Conservation (phyloP, 2,329 filamentous ascomycete species). For the Claviceps spartinae region DNA sequence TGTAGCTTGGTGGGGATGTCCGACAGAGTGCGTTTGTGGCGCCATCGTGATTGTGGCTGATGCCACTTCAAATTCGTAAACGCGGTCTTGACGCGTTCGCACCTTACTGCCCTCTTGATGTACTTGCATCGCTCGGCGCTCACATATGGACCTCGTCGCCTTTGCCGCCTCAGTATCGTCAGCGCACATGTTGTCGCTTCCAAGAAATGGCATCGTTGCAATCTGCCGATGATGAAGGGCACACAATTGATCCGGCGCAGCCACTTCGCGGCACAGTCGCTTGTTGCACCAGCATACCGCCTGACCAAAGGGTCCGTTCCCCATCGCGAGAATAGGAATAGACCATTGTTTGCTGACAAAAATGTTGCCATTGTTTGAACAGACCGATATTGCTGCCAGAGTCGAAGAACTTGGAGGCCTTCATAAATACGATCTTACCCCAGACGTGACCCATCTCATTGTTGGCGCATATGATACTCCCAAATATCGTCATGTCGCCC, state of each 20-base stretch:
- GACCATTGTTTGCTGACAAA: neutral
- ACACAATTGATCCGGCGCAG: constrained; percentile 39
- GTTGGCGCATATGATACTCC: constrained; percentile 79
- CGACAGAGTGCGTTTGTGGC: neutral
- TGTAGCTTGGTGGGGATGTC: constrained; percentile 9
- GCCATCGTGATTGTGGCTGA: neutral
- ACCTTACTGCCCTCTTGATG: neutral
- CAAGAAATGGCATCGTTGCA: constrained; percentile 17
- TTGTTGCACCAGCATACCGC: constrained; percentile 76
- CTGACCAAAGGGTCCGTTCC: constrained; percentile 58
- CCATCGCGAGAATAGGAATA: neutral
- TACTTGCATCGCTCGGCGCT: neutral
- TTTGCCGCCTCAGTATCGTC: neutral
- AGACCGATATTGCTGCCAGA: constrained; percentile 46
- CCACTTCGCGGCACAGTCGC: constrained; percentile 62
- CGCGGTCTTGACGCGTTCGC: constrained; percentile 1
- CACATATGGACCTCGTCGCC: neutral
- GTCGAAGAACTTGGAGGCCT: constrained; percentile 72
- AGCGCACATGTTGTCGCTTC: neutral
- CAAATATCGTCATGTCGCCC: constrained; percentile 93
- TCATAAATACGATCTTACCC: constrained; percentile 87
- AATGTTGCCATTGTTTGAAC: neutral
- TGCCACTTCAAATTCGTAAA: neutral
- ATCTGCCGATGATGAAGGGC: constrained; percentile 13
- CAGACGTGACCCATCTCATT: constrained; percentile 86